Base-by-base conservation (phyloP, 345 rosid species). In the Dovyalis caffra region DNA sequence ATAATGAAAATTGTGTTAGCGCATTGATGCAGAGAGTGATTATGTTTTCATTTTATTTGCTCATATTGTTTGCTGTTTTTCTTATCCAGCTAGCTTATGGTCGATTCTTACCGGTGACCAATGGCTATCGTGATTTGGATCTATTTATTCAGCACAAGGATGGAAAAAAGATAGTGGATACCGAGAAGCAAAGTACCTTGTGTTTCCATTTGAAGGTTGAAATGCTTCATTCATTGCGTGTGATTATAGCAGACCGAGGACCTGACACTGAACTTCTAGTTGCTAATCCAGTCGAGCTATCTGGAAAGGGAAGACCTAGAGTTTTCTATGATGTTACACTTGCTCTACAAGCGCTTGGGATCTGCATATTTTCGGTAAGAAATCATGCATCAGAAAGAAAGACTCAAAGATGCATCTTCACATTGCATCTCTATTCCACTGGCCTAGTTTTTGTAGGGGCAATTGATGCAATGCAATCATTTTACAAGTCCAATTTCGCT, bases 221-320 rank as follows among this genome's bases (percentile, higher is more conserved):
- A 82, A 86, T 91, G 94, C 90, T 91, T 82, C 97, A 93, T 58
- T 97, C 97, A 25, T 73, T 91, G 56, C 87, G 95, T 3, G 97
- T 90, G 37, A 85, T 90, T 38, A 81, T 91, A 71, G 80, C 94
- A 28, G 84, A 87, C 77, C 87, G 90, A 73, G 98, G 97, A 26
- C 95, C 92, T 21, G 95, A 91, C 79, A 86, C 88, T 9, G 97
- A 94, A 77, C 89, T 94, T 68, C 8, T 94, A 80, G 93, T 92
- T 66, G 96, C 94, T 58, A 92, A 90, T 81, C 98, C 97, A 37
- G 98, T 90, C 45, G 97, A 94, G 81, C 75, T 88, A 76, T 94
- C 92, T 64, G 94, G 97, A 57, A 83, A 79, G 57, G 97, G 97
- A 79, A 87, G 98, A 66, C 98, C 98, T 1, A 83, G 90, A 47